phyloP scores from a whole-genome alignment of 768 basidiomycete genomes.

The Pholiota conissans region DNA sequence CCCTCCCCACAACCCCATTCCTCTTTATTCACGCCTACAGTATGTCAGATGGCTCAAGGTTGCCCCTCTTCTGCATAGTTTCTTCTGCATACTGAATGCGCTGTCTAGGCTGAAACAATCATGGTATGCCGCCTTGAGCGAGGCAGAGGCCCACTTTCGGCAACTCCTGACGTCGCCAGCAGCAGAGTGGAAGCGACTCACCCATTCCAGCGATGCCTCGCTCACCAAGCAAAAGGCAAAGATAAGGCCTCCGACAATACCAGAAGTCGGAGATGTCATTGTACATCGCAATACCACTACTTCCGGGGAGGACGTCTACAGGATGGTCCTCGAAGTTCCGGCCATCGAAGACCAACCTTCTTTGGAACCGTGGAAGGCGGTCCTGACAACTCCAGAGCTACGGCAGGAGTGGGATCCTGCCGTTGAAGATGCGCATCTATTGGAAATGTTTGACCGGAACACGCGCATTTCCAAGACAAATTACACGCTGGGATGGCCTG shows the following conservation, averaged over 20 bases:
- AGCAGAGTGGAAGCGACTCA: conserved; percentile 83
- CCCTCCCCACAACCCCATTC: conserved; percentile 3
- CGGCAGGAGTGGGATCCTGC: conserved; percentile 93
- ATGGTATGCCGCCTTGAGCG: conserved; percentile 75
- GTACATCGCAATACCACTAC: conserved; percentile 75
- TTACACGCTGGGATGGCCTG: conserved; percentile 95
- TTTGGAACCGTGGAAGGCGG: conserved; percentile 79
- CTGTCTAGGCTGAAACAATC: conserved; percentile 71
- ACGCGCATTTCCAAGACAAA: conserved; percentile 90
- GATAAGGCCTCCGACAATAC: conserved; percentile 45
- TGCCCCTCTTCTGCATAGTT: background rate
- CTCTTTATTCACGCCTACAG: conserved; percentile 1
- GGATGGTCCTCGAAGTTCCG: conserved; percentile 80
- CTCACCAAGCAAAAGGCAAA: conserved; percentile 62
- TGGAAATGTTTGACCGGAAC: conserved; percentile 85
- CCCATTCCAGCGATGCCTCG: conserved; percentile 35
- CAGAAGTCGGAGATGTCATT: conserved; percentile 70
- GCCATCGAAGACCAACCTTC: conserved; percentile 59
- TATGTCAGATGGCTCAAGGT: conserved; percentile 37
- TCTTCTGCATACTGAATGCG: conserved; percentile 1
- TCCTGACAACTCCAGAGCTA: conserved; percentile 83
- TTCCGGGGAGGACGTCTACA: conserved; percentile 74
- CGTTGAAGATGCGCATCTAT: conserved; percentile 77
- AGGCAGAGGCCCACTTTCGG: conserved; percentile 77
- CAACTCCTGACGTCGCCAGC: conserved; percentile 72